Conservation (phyloP, 2,329 filamentous ascomycete species). For the Colletotrichum sidae region DNA sequence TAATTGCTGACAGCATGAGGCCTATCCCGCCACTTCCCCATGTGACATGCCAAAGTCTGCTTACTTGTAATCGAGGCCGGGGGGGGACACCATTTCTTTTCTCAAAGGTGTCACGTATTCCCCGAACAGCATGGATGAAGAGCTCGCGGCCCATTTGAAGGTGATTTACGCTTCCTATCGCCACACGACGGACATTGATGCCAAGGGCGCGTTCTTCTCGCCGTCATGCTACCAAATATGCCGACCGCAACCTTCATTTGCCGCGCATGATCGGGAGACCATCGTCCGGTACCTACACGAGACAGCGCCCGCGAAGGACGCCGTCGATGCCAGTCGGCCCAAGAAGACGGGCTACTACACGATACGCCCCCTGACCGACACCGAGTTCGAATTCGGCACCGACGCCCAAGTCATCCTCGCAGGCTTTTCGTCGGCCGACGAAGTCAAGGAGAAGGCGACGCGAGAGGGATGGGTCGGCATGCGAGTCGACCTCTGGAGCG, state of each 20-base stretch:
- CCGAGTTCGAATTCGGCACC: slow-evolving; percentile 38
- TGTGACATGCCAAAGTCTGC: no score
- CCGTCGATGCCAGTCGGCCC: background rate
- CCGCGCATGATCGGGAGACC: slow-evolving; percentile 39
- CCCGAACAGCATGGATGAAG: background rate
- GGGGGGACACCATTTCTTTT: no score
- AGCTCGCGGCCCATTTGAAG: slow-evolving; percentile 10
- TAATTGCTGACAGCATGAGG: slow-evolving; percentile 15
- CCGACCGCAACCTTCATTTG: slow-evolving; percentile 40
- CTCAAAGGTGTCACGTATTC: background rate
- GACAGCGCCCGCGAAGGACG: slow-evolving; percentile 19
- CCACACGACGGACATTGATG: slow-evolving; percentile 16
- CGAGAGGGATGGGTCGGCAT: slow-evolving; percentile 43
- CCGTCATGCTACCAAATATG: slow-evolving; percentile 40
- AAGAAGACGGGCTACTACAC: slow-evolving; percentile 34
- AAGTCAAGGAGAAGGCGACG: slow-evolving; percentile 36
- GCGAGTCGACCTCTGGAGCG: slow-evolving; percentile 45
- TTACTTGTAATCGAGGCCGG: no score
- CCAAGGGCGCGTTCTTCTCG: slow-evolving; percentile 21
- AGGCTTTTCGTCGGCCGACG: slow-evolving; percentile 29
- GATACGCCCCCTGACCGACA: slow-evolving; percentile 34
- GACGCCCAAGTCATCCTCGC: slow-evolving; percentile 33
- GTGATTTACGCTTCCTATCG: slow-evolving; percentile 19
- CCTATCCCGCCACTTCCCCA: background rate
- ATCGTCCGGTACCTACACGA: slow-evolving; percentile 42